These are phyloP conservation scores for Trichoderma guizhouense DNA, from an alignment of 2,329 filamentous ascomycete species.

Conservation along the genomic window DNA sequence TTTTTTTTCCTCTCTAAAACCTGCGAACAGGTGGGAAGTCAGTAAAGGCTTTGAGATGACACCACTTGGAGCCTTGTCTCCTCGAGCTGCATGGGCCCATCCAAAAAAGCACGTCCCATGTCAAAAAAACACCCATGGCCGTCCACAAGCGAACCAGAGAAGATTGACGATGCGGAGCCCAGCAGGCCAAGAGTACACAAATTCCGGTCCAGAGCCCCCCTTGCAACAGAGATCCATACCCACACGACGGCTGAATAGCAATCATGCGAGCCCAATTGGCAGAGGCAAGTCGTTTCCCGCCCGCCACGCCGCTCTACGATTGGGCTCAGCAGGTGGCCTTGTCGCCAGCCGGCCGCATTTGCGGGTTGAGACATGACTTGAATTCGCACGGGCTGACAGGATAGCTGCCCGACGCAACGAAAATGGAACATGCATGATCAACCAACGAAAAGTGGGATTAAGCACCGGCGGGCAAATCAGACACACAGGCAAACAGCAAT, in stretches of 20 bases:
- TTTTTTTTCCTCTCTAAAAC: constrained; percentile 30
- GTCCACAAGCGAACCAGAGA: constrained; percentile 19
- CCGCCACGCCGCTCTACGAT: constrained; percentile 32
- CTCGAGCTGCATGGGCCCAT: constrained; percentile 13
- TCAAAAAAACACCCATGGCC: constrained; percentile 13
- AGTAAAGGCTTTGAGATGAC: constrained; percentile 30
- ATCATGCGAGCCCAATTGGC: constrained; percentile 33
- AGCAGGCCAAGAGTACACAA: constrained; percentile 21
- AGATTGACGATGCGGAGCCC: constrained; percentile 20
- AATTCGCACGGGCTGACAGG: constrained; percentile 13
- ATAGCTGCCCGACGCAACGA: constrained; percentile 17
- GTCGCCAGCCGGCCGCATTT: constrained; percentile 3
- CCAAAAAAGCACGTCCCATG: constrained; percentile 18
- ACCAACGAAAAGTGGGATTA: constrained; percentile 16
- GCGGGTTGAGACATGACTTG: constrained; percentile 24
- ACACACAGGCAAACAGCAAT: constrained; percentile 4
- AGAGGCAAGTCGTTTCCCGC: constrained; percentile 24
- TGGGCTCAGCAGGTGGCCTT: constrained; percentile 24
- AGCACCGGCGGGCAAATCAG: constrained; percentile 13
- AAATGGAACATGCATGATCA: constrained; percentile 17
- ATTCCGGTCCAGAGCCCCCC: constrained; percentile 27
- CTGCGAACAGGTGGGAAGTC: constrained; percentile 33
- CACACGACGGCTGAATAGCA: constrained; percentile 20
- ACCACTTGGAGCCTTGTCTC: constrained; percentile 18
- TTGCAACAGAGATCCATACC: constrained; percentile 22